These are phyloP conservation scores for Trichoderma cornu-damae DNA, from an alignment of 2,329 filamentous ascomycete genomes.

Conservation along the genomic window DNA sequence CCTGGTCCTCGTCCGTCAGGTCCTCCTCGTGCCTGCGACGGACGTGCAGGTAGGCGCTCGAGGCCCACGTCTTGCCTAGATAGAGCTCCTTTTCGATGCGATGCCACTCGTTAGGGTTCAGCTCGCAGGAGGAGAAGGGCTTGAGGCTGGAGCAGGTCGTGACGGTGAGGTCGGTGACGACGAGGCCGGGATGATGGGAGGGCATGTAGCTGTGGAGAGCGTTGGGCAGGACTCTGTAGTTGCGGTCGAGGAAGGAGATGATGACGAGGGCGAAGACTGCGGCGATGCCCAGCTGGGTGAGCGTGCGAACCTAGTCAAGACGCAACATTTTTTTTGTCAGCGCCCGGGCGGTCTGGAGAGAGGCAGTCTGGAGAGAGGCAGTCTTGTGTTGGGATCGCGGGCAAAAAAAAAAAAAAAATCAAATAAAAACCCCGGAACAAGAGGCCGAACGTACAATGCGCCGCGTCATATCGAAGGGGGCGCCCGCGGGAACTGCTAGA, in stretches of 20 bases:
- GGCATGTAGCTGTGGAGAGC: slow-evolving; percentile 84
- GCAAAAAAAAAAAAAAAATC: too few relatives aligned
- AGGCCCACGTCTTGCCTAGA: slow-evolving; percentile 66
- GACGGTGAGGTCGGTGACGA: slow-evolving; percentile 81
- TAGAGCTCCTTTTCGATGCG: slow-evolving; percentile 87
- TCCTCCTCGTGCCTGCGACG: slow-evolving; percentile 83
- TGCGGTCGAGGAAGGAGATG: slow-evolving; percentile 78
- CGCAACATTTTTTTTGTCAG: slow-evolving; percentile 7
- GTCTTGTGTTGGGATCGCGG: not conserved
- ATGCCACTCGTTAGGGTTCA: slow-evolving; percentile 69
- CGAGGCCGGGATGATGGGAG: slow-evolving; percentile 73
- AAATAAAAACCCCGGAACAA: too few relatives aligned
- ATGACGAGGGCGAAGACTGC: slow-evolving; percentile 63
- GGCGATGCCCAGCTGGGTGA: slow-evolving; percentile 67
- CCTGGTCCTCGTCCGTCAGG: slow-evolving; percentile 64
- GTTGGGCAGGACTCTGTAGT: slow-evolving; percentile 79
- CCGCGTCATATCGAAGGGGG: slow-evolving; percentile 33
- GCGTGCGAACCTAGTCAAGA: slow-evolving; percentile 54
- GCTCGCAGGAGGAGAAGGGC: slow-evolving; percentile 66
- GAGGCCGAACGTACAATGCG: slow-evolving; percentile 32
- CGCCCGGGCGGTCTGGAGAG: too few relatives aligned
- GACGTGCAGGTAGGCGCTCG: slow-evolving; percentile 75
- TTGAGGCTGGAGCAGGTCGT: slow-evolving; percentile 71
- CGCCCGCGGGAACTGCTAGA: not conserved
- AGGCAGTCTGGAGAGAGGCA: too few relatives aligned